phyloP scores from a whole-genome alignment of 169 alveolate genomes.

The Eimeria sp. region DNA sequence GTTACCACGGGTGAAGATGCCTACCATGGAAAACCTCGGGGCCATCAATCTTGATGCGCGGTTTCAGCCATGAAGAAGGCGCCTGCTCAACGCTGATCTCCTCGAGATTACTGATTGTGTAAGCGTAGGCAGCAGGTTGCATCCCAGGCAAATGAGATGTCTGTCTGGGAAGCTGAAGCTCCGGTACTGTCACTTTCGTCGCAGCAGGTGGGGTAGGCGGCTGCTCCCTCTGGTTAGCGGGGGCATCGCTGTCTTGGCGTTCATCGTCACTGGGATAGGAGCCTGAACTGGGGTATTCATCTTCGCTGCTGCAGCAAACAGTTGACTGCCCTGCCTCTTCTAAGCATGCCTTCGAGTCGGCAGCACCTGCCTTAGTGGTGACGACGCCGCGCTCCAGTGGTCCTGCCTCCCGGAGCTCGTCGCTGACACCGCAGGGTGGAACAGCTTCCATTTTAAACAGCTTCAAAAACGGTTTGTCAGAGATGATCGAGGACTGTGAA shows the following conservation, averaged over 20 bases:
- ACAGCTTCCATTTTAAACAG: slow-evolving; percentile 16
- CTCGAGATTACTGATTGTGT: slow-evolving; percentile 52
- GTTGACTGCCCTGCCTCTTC: slow-evolving; percentile 76
- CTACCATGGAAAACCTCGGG: slow-evolving; percentile 65
- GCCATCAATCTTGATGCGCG: slow-evolving; percentile 71
- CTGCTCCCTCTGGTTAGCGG: not conserved
- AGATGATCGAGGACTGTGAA: not conserved
- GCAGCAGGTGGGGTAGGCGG: slow-evolving; percentile 13
- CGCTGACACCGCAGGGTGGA: not conserved
- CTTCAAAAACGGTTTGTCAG: not conserved
- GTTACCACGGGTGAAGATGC: not conserved
- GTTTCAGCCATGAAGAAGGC: slow-evolving; percentile 66
- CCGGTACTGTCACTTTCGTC: not conserved
- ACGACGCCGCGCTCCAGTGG: not conserved
- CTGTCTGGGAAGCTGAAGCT: slow-evolving; percentile 22
- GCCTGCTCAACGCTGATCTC: slow-evolving; percentile 6
- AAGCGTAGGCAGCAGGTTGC: slow-evolving; percentile 37
- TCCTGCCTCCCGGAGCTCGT: slow-evolving; percentile 25
- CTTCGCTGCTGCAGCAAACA: slow-evolving; percentile 77
- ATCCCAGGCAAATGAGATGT: not conserved
- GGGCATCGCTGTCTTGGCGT: slow-evolving; percentile 73
- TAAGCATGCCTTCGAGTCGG: slow-evolving; percentile 28
- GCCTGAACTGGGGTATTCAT: slow-evolving; percentile 22
- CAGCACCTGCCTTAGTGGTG: slow-evolving; percentile 10
- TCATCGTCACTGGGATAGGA: slow-evolving; percentile 60